phyloP scores from a whole-genome alignment of 495 filamentous ascomycete species.

The Neurospora sublineolata region DNA sequence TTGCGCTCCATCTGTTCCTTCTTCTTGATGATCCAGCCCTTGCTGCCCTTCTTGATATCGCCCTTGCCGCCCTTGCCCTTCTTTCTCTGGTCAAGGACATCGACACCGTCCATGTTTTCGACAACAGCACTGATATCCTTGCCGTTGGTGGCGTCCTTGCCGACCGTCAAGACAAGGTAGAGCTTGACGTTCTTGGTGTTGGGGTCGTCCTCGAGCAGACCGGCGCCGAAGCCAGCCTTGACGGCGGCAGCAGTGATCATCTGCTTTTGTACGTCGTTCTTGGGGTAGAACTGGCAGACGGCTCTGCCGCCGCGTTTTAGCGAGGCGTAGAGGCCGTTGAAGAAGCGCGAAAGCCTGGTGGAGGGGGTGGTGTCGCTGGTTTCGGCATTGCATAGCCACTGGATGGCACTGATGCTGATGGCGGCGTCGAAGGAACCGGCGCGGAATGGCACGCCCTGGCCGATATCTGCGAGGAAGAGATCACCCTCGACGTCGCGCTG shows the following conservation, averaged over 20 bases:
- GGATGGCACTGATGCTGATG: constrained; percentile 85
- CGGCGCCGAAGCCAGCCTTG: constrained; percentile 89
- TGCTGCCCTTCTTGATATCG: constrained; percentile 63
- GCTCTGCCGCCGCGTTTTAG: constrained; percentile 77
- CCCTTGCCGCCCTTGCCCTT: constrained; percentile 40
- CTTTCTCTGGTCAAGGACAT: constrained; percentile 62
- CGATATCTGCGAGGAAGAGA: constrained; percentile 82
- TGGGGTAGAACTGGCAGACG: constrained; percentile 96
- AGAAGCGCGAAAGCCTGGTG: constrained; percentile 71
- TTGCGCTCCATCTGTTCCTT: constrained; percentile 93
- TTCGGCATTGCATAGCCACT: constrained; percentile 97
- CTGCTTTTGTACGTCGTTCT: constrained; percentile 78
- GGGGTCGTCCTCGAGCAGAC: constrained; percentile 86
- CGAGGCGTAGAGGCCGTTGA: constrained; percentile 80
- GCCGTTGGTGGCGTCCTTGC: constrained; percentile 56
- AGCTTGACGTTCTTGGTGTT: constrained; percentile 91
- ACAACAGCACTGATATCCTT: constrained; percentile 80
- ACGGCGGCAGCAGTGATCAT: constrained; percentile 88
- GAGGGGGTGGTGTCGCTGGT: constrained; percentile 66
- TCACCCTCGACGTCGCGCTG: constrained; percentile 89
- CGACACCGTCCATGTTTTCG: constrained; percentile 75
- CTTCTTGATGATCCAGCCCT: constrained; percentile 83
- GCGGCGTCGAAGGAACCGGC: constrained; percentile 90
- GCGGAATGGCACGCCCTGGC: constrained; percentile 90
- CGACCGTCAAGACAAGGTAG: constrained; percentile 89